phyloP scores from a whole-genome alignment of 345 rosid species.

The Euphorbia lathyris region DNA sequence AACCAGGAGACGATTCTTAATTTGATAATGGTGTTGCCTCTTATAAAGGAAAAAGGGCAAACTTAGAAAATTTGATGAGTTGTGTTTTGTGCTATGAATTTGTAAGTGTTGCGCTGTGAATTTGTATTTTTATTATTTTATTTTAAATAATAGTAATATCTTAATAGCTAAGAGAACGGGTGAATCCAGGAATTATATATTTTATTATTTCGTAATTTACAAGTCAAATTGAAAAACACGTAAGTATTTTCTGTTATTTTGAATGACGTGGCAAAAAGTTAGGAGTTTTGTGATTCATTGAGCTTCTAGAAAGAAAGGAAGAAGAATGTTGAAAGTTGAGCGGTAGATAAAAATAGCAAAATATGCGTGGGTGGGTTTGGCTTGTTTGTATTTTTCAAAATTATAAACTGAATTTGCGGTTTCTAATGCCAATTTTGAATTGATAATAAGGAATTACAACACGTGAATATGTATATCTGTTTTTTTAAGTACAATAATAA shows the following conservation, averaged over 20 bases:
- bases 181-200: not conserved
- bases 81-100: too few relatives aligned
- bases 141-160: too few relatives aligned
- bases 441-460: too few relatives aligned
- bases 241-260: not conserved
- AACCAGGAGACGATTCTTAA: not conserved
- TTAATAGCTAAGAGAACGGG: not conserved
- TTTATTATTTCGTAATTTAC: not conserved
- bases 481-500: too few relatives aligned
- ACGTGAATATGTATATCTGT: too few relatives aligned
- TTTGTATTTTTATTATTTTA: too few relatives aligned
- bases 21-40: not conserved
- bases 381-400: too few relatives aligned
- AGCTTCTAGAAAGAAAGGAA: not conserved
- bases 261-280: not conserved
- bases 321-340: not conserved
- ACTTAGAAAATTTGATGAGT: not conserved
- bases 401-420: too few relatives aligned
- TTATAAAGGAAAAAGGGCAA: not conserved
- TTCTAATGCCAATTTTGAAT: too few relatives aligned
- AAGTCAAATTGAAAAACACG: not conserved
- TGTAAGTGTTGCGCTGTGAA: too few relatives aligned
- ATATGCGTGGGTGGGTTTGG: too few relatives aligned
- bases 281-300: not conserved
- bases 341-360: too few relatives aligned